A percentile compares a stretch with the other conserved stretches of the same genome.
Evolutionary conservation across 805 yeast genomes (phyloP).

Genomic region (Kuraishia hungarica): DNA sequence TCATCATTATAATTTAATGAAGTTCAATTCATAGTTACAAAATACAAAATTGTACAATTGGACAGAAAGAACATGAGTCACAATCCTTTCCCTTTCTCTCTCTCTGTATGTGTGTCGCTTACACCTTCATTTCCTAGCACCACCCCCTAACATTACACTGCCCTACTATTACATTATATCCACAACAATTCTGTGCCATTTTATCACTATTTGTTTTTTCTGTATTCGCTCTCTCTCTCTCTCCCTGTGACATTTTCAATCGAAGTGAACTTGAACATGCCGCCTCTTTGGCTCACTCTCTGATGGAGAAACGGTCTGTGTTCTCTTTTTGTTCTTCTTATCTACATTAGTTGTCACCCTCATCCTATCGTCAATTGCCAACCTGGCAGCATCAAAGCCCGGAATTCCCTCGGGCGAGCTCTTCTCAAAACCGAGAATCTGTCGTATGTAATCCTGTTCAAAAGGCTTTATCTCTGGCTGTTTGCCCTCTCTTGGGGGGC

Average conservation of each 20-base stretch:
- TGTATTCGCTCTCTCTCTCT: too few relatives aligned
- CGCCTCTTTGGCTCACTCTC: conserved; percentile 18
- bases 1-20: too few relatives aligned
- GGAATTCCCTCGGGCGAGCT: conserved; percentile 66
- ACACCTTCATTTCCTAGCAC: too few relatives aligned
- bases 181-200: too few relatives aligned
- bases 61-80: too few relatives aligned
- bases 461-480: conserved; percentile 39
- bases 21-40: too few relatives aligned
- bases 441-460: conserved; percentile 37
- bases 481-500: conserved; percentile 28
- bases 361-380: conserved; percentile 45
- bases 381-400: conserved; percentile 61
- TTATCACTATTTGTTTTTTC: too few relatives aligned
- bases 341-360: background rate
- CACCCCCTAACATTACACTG: too few relatives aligned
- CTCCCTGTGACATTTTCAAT: conserved; percentile 7
- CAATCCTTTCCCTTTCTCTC: too few relatives aligned
- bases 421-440: conserved; percentile 51
- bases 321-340: conserved; percentile 20
- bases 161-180: too few relatives aligned
- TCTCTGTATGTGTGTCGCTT: too few relatives aligned
- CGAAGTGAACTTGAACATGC: conserved; percentile 24
- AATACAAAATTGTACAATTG: too few relatives aligned
- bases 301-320: conserved; percentile 11